Evolutionary conservation across 2,329 filamentous ascomycete genomes (phyloP).

Genomic region (Penicillium sp.): DNA sequence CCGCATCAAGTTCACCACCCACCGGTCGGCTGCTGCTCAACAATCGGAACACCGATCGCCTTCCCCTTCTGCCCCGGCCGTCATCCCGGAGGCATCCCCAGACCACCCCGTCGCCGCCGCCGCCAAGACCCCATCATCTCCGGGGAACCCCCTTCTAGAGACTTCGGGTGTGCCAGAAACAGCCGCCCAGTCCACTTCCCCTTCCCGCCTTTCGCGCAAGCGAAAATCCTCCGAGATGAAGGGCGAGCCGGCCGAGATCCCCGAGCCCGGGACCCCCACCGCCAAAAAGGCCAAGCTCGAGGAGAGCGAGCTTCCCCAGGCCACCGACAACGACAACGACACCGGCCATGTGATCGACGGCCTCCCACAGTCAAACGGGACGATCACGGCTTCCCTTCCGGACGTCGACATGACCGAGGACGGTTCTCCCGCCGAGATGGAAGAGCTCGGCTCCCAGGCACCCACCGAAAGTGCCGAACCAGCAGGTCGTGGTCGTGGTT

Average conservation of each 20-base stretch:
- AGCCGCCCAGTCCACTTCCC: not conserved
- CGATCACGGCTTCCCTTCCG: too few relatives aligned
- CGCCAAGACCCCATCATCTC: too few relatives aligned
- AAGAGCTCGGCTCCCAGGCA: not conserved
- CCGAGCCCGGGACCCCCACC: constrained; percentile 11
- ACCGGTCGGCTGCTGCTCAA: too few relatives aligned
- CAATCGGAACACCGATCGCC: too few relatives aligned
- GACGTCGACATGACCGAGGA: constrained; percentile 1
- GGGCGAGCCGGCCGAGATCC: constrained; percentile 12
- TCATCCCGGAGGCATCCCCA: not conserved
- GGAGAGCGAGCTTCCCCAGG: constrained; percentile 20
- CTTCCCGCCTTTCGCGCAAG: constrained; percentile 20
- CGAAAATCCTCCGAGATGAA: constrained; percentile 22
- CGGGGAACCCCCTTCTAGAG: not conserved
- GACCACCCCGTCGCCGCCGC: not conserved
- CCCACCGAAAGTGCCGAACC: not conserved
- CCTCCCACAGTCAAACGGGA: constrained; percentile 13
- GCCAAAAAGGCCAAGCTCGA: constrained; percentile 31
- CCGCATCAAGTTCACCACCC: constrained; percentile 7
- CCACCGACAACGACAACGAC: constrained; percentile 18
- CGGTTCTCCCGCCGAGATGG: not conserved
- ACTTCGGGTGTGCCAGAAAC: constrained; percentile 1
- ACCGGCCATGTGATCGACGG: constrained; percentile 13
- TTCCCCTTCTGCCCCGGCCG: constrained; percentile 1
- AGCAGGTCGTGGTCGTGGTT: constrained; percentile 25